Evolutionary conservation across 2,329 filamentous ascomycete genomes (phyloP).

Genomic region (Polychaeton citri): DNA sequence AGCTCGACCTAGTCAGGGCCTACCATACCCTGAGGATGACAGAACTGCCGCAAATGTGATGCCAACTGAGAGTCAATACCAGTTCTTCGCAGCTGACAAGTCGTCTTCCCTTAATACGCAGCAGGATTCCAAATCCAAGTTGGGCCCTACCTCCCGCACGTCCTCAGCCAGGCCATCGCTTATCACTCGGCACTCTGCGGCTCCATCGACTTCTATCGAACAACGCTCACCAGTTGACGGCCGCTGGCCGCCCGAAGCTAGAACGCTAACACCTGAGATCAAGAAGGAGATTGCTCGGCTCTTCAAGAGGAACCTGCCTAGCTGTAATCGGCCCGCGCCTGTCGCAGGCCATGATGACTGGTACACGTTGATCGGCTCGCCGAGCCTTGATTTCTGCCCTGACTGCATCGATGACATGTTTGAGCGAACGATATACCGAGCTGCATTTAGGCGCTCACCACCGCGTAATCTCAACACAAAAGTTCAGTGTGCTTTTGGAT

Average conservation of each 20-base stretch:
- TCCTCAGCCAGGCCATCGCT: conserved; percentile 9
- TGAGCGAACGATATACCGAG: conserved; percentile 51
- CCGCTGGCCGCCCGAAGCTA: background rate
- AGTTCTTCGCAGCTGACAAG: conserved; percentile 17
- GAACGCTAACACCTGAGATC: conserved; percentile 2
- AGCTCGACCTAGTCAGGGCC: conserved; percentile 13
- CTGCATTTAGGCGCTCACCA: conserved; percentile 50
- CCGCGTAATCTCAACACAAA: conserved; percentile 43
- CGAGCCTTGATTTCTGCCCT: conserved; percentile 69
- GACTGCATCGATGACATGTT: conserved; percentile 64
- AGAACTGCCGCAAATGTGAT: conserved; percentile 19
- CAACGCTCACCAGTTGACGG: conserved; percentile 2
- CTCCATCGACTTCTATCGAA: conserved; percentile 5
- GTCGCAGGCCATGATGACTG: conserved; percentile 59
- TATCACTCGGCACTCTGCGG: conserved; percentile 4
- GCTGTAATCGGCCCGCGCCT: conserved; percentile 54
- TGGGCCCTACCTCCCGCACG: conserved; percentile 3
- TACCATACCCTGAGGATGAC: conserved; percentile 36
- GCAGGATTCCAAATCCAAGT: conserved; percentile 3
- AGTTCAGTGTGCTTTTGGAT: conserved; percentile 66
- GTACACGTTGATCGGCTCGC: conserved; percentile 60
- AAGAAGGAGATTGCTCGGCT: conserved; percentile 34
- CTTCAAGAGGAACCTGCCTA: conserved; percentile 36
- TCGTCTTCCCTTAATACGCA: conserved; percentile 7
- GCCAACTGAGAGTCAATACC: conserved; percentile 30